phyloP scores from a whole-genome alignment of 306 rosid genomes.

The Gleditsia sinensis region DNA sequence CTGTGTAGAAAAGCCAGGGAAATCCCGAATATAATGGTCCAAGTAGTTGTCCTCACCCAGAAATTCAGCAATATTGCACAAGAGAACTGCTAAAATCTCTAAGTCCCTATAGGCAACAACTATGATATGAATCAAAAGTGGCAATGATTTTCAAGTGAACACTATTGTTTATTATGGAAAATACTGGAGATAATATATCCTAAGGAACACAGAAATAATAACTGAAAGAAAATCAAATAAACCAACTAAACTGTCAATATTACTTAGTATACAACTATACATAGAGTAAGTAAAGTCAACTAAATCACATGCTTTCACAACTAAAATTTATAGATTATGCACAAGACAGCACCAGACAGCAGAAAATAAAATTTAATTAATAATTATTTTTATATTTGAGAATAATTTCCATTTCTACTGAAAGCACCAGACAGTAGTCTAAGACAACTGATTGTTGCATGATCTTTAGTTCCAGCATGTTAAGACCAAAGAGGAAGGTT shows the following conservation, averaged over 20 bases:
- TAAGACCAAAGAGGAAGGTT: not conserved
- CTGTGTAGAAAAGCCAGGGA: slow-evolving; percentile 66
- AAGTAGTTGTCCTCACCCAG: slow-evolving; percentile 72
- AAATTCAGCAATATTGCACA: slow-evolving; percentile 74
- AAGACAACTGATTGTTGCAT: slow-evolving; percentile 3
- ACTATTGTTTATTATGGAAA: slow-evolving; percentile 14
- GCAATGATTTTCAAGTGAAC: slow-evolving; percentile 2
- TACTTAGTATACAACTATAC: not conserved
- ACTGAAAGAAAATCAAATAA: slow-evolving; percentile 7
- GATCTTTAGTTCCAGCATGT: not conserved
- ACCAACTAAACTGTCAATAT: slow-evolving; percentile 10
- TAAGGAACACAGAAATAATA: slow-evolving; percentile 20
- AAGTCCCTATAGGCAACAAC: slow-evolving; percentile 65
- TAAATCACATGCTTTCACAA: not conserved
- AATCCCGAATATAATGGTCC: slow-evolving; percentile 92
- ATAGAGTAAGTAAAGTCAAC: slow-evolving; percentile 13
- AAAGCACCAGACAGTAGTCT: not conserved
- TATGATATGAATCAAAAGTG: slow-evolving; percentile 7
- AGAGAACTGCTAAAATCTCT: slow-evolving; percentile 72
- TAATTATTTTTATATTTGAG: too few relatives aligned
- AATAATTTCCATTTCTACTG: too few relatives aligned
- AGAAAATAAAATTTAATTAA: too few relatives aligned
- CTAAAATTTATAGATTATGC: slow-evolving; percentile 21
- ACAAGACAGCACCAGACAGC: too few relatives aligned
- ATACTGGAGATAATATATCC: slow-evolving; percentile 3